Conservation (phyloP, 2,329 filamentous ascomycete genomes). For the Alternaria sp. region DNA sequence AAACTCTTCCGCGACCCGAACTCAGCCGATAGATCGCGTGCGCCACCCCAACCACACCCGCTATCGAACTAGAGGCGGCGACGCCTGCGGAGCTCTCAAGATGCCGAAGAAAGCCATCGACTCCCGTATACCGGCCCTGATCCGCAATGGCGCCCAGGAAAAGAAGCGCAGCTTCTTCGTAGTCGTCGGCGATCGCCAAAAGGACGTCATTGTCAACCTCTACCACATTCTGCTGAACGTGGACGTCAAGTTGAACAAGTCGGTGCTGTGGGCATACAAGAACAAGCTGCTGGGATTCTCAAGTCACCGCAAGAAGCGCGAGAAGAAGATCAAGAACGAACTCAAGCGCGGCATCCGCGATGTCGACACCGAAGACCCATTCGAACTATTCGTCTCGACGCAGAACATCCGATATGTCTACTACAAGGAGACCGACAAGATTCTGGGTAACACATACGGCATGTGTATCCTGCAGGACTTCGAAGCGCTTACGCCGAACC, state of each 20-base stretch:
- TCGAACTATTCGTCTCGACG: slow-evolving; percentile 95
- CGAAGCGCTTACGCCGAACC: slow-evolving; percentile 95
- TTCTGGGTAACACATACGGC: slow-evolving; percentile 95
- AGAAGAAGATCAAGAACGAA: slow-evolving; percentile 97
- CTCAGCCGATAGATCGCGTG: neutral
- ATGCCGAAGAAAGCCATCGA: slow-evolving; percentile 50
- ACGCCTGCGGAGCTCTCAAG: slow-evolving; percentile 40
- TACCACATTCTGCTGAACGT: slow-evolving; percentile 92
- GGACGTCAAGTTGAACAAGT: slow-evolving; percentile 94
- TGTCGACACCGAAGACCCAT: slow-evolving; percentile 89
- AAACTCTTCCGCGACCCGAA: slow-evolving; percentile 6
- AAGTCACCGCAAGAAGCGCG: slow-evolving; percentile 93
- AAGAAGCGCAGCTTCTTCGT: slow-evolving; percentile 99
- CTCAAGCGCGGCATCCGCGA: slow-evolving; percentile 94
- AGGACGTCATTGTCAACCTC: slow-evolving; percentile 94
- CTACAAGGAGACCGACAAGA: slow-evolving; percentile 99
- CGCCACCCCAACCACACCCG: neutral
- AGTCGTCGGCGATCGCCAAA: slow-evolving; percentile 89
- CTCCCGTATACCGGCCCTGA: slow-evolving; percentile 50
- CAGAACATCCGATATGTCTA: slow-evolving; percentile 99
- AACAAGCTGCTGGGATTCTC: slow-evolving; percentile 95
- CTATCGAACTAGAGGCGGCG: slow-evolving; percentile 34
- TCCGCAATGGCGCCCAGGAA: slow-evolving; percentile 61
- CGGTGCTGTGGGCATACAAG: slow-evolving; percentile 98
- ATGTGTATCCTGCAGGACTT: slow-evolving; percentile 99